Evolutionary conservation across 2,329 filamentous ascomycete species (phyloP), one percentile per base, ranked within the genome.

Genomic region (Periconia sp.): DNA sequence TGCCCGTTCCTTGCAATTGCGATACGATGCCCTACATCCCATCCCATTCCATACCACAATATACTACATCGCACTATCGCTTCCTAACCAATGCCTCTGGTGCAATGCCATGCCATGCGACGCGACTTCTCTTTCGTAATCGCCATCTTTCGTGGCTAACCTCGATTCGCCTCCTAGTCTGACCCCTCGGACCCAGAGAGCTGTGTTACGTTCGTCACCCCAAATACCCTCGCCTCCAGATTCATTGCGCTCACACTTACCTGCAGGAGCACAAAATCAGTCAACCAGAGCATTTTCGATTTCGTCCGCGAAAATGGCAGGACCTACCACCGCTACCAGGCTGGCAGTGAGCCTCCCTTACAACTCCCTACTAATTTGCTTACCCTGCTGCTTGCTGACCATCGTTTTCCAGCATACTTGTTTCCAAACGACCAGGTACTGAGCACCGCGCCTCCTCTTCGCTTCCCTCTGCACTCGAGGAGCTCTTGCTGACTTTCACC

Each of bases 301-400:
- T 73, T 68, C 50, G 62, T 75, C 40, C 68, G 66, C 53, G 70
- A 74, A 54, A 74, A 75, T 65, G 74, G 74, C 52, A 63, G 74
- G 52, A 75, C 72, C 23, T 76, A 76, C 57, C 73, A 76, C 49
- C 62, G 69, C 37, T 75, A 73, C 50, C 67, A 69, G 52, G 68
- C 71, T 18, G 74, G 74, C 51, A 72, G 74, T 76, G 66, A 60
- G 71, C 42, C 53, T n/a, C 19, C 41, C 14, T 45, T 18, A 2
- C 19, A 6, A 18, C 17, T 19, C 5, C 17, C 41, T 15, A 2
- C 2, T 9, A 30, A 9, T 17, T 13, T 47, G 15, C 11, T 20
- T n/a, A 15, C 35, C 23, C 15, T 37, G 17, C 15, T 33, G 18
- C n/a, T 50, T 52, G 46, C 69, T 73, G 54, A 73, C 57, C 11